Evolutionary conservation across 768 basidiomycete species (phyloP).

Genomic region (Boletus edulis): DNA sequence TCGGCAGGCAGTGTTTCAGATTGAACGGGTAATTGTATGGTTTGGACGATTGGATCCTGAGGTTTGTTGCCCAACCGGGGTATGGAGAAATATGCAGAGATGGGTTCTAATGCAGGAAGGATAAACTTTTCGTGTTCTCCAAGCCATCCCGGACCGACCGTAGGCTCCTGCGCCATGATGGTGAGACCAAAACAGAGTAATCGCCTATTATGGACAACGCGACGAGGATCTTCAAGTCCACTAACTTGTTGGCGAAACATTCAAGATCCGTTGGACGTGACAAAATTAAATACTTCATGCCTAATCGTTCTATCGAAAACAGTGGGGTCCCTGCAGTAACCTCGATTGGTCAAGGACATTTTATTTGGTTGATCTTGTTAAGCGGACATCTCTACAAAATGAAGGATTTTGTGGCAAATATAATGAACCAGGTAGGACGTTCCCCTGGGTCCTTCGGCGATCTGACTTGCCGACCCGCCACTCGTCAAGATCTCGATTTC

Average conservation of each 20-base stretch:
- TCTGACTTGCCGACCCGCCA: conserved; percentile 1
- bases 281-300: too few species aligned
- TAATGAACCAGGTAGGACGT: conserved; percentile 24
- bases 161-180: conserved; percentile 1
- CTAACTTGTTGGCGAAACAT: too few species aligned
- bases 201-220: not conserved
- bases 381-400: conserved; percentile 26
- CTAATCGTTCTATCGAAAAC: too few species aligned
- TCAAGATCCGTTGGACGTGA: too few species aligned
- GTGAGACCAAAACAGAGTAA: not conserved
- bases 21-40: conserved; percentile 32
- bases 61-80: conserved; percentile 67
- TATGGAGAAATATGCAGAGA: conserved; percentile 55
- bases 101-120: conserved; percentile 34
- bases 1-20: not conserved
- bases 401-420: conserved; percentile 24
- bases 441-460: conserved; percentile 6
- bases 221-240: too few species aligned
- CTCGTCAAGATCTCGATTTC: conserved; percentile 76
- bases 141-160: conserved; percentile 8
- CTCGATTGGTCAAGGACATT: too few species aligned
- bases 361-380: not conserved
- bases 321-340: too few species aligned
- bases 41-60: conserved; percentile 75
- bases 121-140: conserved; percentile 16